Conservation (phyloP, 345 rosid species). For the Bretschneidera sinensis region DNA sequence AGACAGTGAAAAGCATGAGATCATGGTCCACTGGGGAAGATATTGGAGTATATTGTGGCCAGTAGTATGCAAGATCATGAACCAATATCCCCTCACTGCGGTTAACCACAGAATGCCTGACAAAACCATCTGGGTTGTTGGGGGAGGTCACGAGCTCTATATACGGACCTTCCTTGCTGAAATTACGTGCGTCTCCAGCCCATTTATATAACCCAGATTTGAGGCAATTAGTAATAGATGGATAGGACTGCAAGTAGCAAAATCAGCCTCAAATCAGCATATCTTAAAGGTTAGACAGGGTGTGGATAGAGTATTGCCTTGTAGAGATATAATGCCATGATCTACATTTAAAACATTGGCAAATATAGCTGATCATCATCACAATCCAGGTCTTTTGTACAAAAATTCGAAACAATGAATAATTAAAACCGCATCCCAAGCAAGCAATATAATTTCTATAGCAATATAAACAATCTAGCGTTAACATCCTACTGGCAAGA, state of each 20-base stretch:
- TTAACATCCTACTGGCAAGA: too few species aligned
- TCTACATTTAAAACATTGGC: too few species aligned
- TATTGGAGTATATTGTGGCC: conserved; percentile 95
- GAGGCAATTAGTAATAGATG: conserved; percentile 65
- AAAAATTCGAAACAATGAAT: background rate
- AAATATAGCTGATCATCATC: too few species aligned
- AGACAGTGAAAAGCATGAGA: conserved; percentile 78
- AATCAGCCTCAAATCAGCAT: conserved; percentile 10
- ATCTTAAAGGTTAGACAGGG: background rate
- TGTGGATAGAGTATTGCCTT: too few species aligned
- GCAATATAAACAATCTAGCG: too few species aligned
- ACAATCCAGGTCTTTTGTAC: too few species aligned
- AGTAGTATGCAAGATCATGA: conserved; percentile 90
- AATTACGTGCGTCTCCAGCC: conserved; percentile 81
- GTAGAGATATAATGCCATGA: too few species aligned
- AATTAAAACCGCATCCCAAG: background rate
- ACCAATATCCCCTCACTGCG: conserved; percentile 59
- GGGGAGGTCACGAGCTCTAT: conserved; percentile 96
- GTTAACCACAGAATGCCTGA: conserved; percentile 66
- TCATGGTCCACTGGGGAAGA: conserved; percentile 62
- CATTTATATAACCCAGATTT: conserved; percentile 71
- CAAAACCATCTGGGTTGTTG: conserved; percentile 81
- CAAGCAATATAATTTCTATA: too few species aligned
- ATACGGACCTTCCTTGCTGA: conserved; percentile 51
- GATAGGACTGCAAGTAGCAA: conserved; percentile 59